Evolutionary conservation across 768 basidiomycete species (phyloP), one percentile per base, ranked within the genome.

Genomic region (Scleroderma bovista): DNA sequence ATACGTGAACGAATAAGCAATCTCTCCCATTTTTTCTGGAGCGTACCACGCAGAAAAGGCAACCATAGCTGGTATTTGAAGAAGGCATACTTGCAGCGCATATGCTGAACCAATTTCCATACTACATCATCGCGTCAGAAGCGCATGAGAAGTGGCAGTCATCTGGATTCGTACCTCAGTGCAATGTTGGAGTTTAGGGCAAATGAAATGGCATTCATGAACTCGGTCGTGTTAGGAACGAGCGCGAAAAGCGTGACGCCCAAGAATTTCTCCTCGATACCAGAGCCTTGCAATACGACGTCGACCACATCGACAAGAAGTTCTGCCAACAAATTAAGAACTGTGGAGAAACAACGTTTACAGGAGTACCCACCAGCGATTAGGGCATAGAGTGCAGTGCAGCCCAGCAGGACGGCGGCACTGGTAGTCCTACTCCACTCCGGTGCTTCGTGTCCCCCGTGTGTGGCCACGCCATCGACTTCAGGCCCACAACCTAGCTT

Each of bases 81-180:
- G 76, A 47, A 99, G 75, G 67, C 96, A 99, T 15, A 99, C 96
- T 69, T 99, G 96, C 3, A 99, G 77, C 5, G 96, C 96, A 68
- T 99, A 99, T 4, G 96, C 96, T 1, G 96, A 98, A 13, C 96
- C 96, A 59, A 99, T 98, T 70, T 98, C 96, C 93, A 98, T 97
- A 66, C 94, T 97, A 12, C 20, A 55, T 26, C 3, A 10, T 51
- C 36, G 19, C 19, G 33, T 38, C 50, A 37, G 51, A 46, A 57
- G 42, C 9, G 37, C 24, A 24, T 23, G n/a, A 40, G 46, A n/a
- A 8, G n/a, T 1, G 2, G 3, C 22, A 4, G 37, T 34, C 3
- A 31, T 13, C 16, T 17, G 6, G 23, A 26, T 6, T 54, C 79
- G 44, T 57, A 92, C 94, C 92, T 93, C 22, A 99, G 70, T 2